Evolutionary conservation across 768 basidiomycete species (phyloP), one percentile per base, ranked within the genome.

Genomic region (Termitomyces sp.): DNA sequence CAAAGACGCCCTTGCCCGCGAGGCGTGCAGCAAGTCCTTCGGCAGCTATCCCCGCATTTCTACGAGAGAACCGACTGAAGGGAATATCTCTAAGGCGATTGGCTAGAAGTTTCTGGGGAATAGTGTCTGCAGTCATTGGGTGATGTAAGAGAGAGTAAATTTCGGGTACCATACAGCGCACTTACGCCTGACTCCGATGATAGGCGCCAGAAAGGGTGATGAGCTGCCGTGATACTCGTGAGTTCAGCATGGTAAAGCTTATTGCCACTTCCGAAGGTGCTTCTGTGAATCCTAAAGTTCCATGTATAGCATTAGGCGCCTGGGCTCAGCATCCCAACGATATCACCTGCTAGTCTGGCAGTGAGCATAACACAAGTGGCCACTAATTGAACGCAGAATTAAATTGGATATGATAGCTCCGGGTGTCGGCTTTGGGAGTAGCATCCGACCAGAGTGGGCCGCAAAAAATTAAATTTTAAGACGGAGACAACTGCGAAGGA

Each of bases 31-130:
- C 24, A n/a, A 47, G 46, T 45, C 31, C 53, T 13, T n/a, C n/a
- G 9, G 54, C 60, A 22, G 59, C 61, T 3, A 20, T 47, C 2
- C 61, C 63, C 15, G 65, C 63, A 34, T 58, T 56, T n/a, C 59
- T 55, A 6, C 61, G 63, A 49, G 49, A 47, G 34, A 54, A 63
- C 6, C 12, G 20, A 31, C 58, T 60, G 0, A 57, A 41, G 22
- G 56, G 46, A 6, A 66, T 59, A 16, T 44, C 51, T 36, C 51
- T 11, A 12, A 51, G 45, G n/a, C 42, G 4, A 20, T 55, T 34
- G 1, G 57, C 50, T 8, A 64, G 34, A 18, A 63, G 11, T 44
- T 55, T 52, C 27, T 66, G 65, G 12, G 51, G 44, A 6, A 64
- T 47, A 5, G 51, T 6, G 45, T 59, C 53, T 34, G 20, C 22